phyloP scores from a whole-genome alignment of 805 yeast genomes.

The Metschnikowia drakensbergensis region DNA sequence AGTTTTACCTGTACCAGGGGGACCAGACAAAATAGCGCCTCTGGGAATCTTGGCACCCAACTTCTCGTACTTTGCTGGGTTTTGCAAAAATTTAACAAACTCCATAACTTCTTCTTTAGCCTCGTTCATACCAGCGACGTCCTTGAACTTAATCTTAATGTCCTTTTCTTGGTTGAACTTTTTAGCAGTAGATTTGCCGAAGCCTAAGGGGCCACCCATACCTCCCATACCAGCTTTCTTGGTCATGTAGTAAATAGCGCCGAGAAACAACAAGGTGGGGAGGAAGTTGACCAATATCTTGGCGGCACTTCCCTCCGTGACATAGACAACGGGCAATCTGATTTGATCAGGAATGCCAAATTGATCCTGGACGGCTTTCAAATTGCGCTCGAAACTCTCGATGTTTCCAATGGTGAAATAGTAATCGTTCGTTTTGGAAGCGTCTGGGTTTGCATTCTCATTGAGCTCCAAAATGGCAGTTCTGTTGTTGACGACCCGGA shows the following conservation, averaged over 20 bases:
- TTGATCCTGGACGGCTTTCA: slow-evolving; percentile 72
- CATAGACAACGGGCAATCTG: slow-evolving; percentile 78
- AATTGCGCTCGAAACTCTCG: slow-evolving; percentile 78
- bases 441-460: slow-evolving; percentile 26
- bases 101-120: slow-evolving; percentile 95
- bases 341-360: slow-evolving; percentile 56
- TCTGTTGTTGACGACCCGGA: slow-evolving; percentile 73
- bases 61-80: slow-evolving; percentile 78
- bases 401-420: slow-evolving; percentile 84
- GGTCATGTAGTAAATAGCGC: slow-evolving; percentile 82
- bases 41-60: slow-evolving; percentile 93
- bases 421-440: slow-evolving; percentile 28
- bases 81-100: slow-evolving; percentile 82
- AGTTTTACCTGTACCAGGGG: slow-evolving; percentile 97
- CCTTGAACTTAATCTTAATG: slow-evolving; percentile 76
- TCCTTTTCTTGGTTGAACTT: slow-evolving; percentile 79
- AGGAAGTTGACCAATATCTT: slow-evolving; percentile 67
- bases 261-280: slow-evolving; percentile 87
- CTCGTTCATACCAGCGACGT: slow-evolving; percentile 94
- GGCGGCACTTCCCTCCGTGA: slow-evolving; percentile 63
- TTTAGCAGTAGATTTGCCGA: slow-evolving; percentile 77
- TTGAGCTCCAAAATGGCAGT: slow-evolving; percentile 69
- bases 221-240: slow-evolving; percentile 51
- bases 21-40: slow-evolving; percentile 91
- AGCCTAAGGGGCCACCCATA: slow-evolving; percentile 66